A percentile compares a stretch with the other conserved stretches of the same genome.
Conservation (phyloP, 2,329 filamentous ascomycete species). For the Xylariaceae sp. region DNA sequence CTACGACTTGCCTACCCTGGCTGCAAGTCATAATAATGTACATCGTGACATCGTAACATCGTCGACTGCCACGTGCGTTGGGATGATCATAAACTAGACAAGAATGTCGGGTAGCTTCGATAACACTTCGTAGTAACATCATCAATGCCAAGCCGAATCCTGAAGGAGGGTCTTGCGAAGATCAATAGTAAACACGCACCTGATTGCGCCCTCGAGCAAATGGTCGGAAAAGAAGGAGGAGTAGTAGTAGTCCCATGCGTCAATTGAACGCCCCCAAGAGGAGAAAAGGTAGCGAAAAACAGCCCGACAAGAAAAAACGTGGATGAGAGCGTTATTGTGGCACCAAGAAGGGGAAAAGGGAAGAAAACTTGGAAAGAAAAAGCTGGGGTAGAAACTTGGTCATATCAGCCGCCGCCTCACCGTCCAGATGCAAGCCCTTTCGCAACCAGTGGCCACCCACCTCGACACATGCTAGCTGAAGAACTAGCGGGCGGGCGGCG, state of each 20-base stretch:
- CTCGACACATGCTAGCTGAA: neutral
- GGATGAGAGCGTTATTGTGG: slow-evolving; percentile 2
- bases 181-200: no score
- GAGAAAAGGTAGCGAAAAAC: neutral
- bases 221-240: neutral
- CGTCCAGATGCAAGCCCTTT: neutral
- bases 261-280: neutral
- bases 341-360: neutral
- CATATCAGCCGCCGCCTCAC: slow-evolving; percentile 10
- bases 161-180: neutral
- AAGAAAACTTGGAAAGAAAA: neutral
- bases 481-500: neutral
- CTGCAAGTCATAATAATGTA: neutral
- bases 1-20: no score
- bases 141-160: neutral
- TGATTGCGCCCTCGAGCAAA: no score
- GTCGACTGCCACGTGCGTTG: neutral
- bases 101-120: neutral
- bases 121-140: neutral
- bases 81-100: neutral
- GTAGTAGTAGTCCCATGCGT: neutral
- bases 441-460: neutral
- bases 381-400: slow-evolving; percentile 6
- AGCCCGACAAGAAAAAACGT: slow-evolving; percentile 8
- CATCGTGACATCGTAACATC: neutral